phyloP scores from a whole-genome alignment of 345 rosid genomes.

The Linum tenue region DNA sequence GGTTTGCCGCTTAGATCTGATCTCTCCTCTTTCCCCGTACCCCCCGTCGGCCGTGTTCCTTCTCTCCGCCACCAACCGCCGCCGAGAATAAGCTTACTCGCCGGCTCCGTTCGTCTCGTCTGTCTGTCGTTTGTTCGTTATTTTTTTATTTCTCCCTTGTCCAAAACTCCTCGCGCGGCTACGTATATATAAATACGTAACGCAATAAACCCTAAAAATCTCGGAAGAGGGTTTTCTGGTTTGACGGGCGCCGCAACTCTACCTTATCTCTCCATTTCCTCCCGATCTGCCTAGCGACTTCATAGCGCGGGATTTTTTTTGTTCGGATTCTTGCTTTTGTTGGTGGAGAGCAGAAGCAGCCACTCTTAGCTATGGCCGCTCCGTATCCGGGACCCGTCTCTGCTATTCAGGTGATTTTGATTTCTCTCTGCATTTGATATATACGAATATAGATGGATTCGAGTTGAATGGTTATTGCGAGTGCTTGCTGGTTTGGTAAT shows the following conservation, averaged over 20 bases:
- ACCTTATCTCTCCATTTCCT: not conserved
- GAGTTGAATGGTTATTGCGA: too few species aligned
- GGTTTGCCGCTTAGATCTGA: too few species aligned
- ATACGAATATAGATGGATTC: not conserved
- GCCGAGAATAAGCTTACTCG: too few species aligned
- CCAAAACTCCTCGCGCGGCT: not conserved
- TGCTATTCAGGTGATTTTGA: constrained; percentile 39
- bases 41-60: too few species aligned
- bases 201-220: not conserved
- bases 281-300: not conserved
- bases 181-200: not conserved
- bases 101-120: too few species aligned
- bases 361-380: constrained; percentile 39
- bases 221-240: not conserved
- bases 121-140: too few species aligned
- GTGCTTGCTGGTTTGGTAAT: not conserved
- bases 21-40: too few species aligned
- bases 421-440: not conserved
- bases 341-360: constrained; percentile 1
- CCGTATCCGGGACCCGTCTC: constrained; percentile 50
- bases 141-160: not conserved
- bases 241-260: not conserved
- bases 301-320: not conserved
- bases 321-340: not conserved
- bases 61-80: too few species aligned